Evolutionary conservation across 768 basidiomycete genomes (phyloP), one percentile per base, ranked within the genome.

Genomic region (Kwoniella mangroviensis): DNA sequence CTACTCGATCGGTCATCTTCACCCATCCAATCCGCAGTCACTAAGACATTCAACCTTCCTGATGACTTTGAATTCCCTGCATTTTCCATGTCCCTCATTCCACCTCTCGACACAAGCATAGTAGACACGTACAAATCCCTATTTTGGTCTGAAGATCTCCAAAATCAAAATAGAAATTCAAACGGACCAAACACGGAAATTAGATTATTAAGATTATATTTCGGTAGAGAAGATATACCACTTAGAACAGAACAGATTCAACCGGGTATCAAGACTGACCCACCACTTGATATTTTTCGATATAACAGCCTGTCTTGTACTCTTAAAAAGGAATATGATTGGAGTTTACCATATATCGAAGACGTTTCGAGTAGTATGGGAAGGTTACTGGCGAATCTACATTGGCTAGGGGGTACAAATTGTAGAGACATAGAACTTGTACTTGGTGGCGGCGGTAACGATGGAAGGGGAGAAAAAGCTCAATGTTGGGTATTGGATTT

Each of bases 381-480:
- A 10, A 2, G 21, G 2, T 15, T 61, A 24, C 21, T 61, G 41
- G 60, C 60, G 13, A 42, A 1, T n/a, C 42, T 61, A 13, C 60
- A 61, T 22, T 61, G 60, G 60, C 9, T 24, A n/a, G 45, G n/a
- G 1, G 60, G 60, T 9, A 22, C 45, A 3, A 61, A 61, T 19
- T n/a, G 21, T 42, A 61, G 34, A 22, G 60, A 45, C 26, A 49
- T 61, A n/a, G 42, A 61, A 45, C n/a, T 43, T 49, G 60, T 61
- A 15, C 42, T 61, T 34, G 60, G 60, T 42, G 60, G 60, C 11
- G 2, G 40, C 28, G 24, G 34, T 34, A 17, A 13, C 11, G 45
- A 42, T 17, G 40, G 17, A 13, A 12, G 41, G 13, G 22, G 1
- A 12, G 41, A 42, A 13, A 9, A 40, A 11, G 42, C n/a, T 4